Conservation (phyloP, 148 eudicot genomes). For the Dianthus caryophyllus region DNA sequence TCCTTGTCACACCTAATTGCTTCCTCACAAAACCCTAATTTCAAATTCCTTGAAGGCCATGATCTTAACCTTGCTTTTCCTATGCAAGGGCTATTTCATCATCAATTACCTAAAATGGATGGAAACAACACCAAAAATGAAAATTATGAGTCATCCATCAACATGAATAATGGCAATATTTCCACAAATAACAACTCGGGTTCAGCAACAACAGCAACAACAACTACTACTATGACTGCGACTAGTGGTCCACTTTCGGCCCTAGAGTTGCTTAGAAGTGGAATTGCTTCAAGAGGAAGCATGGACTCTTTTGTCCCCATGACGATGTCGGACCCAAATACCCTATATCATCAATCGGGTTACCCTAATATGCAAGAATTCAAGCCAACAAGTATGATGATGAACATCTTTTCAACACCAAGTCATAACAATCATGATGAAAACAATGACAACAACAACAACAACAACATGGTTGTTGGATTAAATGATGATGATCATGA, state of each 20-base stretch:
- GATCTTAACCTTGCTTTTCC: constrained; percentile 62
- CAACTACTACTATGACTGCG: constrained; percentile 23
- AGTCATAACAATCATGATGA: no score
- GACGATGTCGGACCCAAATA: constrained; percentile 32
- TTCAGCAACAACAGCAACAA: no score
- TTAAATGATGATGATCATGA: not conserved
- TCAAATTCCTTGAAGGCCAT: constrained; percentile 39
- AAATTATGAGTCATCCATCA: constrained; percentile 17
- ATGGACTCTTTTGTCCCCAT: constrained; percentile 36
- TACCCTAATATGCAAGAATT: constrained; percentile 53
- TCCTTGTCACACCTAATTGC: constrained; percentile 29
- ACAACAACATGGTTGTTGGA: constrained; percentile 15
- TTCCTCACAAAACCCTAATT: constrained; percentile 49
- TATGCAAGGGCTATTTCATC: constrained; percentile 33
- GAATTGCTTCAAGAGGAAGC: constrained; percentile 44
- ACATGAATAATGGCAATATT: constrained; percentile 7
- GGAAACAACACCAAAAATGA: constrained; percentile 20
- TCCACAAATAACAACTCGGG: not conserved
- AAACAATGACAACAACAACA: constrained; percentile 3
- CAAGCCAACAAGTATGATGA: constrained; percentile 48
- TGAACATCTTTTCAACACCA: constrained; percentile 28
- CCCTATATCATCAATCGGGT: constrained; percentile 36
- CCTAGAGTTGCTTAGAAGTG: constrained; percentile 51
- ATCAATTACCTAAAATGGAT: constrained; percentile 38
- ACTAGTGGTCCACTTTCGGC: constrained; percentile 39